Percentiles rank a stretch among this genome's conserved stretches.
phyloP scores from a whole-genome alignment of 1,284 basidiomycete species.

The Pseudozyma tsukubaensis region DNA sequence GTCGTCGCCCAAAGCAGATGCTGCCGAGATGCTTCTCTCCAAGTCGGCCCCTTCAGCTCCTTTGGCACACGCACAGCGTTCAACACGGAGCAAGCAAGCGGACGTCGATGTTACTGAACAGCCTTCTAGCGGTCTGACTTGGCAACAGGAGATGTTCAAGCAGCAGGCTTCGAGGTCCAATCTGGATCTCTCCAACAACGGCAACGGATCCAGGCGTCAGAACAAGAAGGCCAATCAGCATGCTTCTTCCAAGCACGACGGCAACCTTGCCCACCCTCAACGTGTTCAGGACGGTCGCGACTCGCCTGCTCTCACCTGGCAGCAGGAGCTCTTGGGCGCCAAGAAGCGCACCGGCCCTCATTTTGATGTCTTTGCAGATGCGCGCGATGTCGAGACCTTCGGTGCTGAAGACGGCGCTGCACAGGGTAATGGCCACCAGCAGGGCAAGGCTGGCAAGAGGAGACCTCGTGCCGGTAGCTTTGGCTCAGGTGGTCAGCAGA shows the following conservation, averaged over 20 bases:
- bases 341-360: conserved; percentile 53
- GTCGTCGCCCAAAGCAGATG: conserved; percentile 34
- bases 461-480: conserved; percentile 45
- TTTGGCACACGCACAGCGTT: conserved; percentile 18
- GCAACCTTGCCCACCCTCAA: conserved; percentile 45
- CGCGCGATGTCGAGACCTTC: conserved; percentile 56
- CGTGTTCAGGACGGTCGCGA: conserved; percentile 42
- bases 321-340: conserved; percentile 53
- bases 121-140: conserved; percentile 40
- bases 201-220: conserved; percentile 23
- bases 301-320: conserved; percentile 57
- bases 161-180: conserved; percentile 27
- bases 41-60: conserved; percentile 45
- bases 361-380: conserved; percentile 60
- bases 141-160: conserved; percentile 57
- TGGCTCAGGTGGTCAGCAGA: conserved; percentile 25
- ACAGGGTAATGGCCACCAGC: conserved; percentile 9
- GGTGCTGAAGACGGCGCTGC: conserved; percentile 30
- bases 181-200: conserved; percentile 21
- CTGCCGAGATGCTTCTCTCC: conserved; percentile 43
- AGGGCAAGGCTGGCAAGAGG: conserved; percentile 29
- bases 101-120: conserved; percentile 12
- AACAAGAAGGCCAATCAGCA: conserved; percentile 21
- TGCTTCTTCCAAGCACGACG: conserved; percentile 38
- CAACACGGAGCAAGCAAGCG: conserved; percentile 15